These are phyloP conservation scores for Cokeromyces recurvatus DNA, from an alignment of 371 early-diverging fungal species.

Conservation along the genomic window DNA sequence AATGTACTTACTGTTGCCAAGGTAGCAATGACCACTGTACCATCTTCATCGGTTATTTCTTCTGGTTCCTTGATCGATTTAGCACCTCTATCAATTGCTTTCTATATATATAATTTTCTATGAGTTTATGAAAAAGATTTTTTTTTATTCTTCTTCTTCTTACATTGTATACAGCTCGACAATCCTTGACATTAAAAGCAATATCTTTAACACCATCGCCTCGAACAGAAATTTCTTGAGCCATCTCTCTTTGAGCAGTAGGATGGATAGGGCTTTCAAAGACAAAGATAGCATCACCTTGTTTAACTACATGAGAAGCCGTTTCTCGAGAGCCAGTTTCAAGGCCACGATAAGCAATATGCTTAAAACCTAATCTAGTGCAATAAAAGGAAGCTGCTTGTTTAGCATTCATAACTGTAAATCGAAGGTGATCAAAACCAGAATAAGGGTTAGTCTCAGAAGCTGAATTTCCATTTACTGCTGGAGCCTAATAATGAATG, in stretches of 20 bases:
- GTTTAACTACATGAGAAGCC: conserved; percentile 81
- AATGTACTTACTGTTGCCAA: conserved; percentile 79
- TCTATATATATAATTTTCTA: conserved; percentile 18
- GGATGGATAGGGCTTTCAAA: conserved; percentile 92
- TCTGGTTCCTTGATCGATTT: conserved; percentile 79
- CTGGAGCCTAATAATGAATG: conserved; percentile 9
- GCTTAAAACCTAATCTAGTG: conserved; percentile 87
- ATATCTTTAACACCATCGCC: conserved; percentile 96
- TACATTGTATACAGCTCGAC: conserved; percentile 61
- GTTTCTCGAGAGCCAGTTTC: conserved; percentile 92
- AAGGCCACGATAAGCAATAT: conserved; percentile 90
- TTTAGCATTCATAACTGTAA: conserved; percentile 92
- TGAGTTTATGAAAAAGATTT: neutral
- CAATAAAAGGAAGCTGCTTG: conserved; percentile 92
- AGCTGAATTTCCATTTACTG: conserved; percentile 14
- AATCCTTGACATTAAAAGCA: conserved; percentile 90
- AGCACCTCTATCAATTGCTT: conserved; percentile 89
- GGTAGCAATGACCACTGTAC: conserved; percentile 89
- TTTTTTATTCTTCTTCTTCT: neutral
- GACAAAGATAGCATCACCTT: conserved; percentile 78
- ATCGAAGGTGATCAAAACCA: conserved; percentile 74
- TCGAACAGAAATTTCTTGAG: conserved; percentile 72
- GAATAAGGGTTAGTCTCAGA: conserved; percentile 26
- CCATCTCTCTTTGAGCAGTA: conserved; percentile 63
- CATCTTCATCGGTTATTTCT: conserved; percentile 78